Evolutionary conservation across 345 rosid genomes (phyloP).

Genomic region (Lepidium didymum): DNA sequence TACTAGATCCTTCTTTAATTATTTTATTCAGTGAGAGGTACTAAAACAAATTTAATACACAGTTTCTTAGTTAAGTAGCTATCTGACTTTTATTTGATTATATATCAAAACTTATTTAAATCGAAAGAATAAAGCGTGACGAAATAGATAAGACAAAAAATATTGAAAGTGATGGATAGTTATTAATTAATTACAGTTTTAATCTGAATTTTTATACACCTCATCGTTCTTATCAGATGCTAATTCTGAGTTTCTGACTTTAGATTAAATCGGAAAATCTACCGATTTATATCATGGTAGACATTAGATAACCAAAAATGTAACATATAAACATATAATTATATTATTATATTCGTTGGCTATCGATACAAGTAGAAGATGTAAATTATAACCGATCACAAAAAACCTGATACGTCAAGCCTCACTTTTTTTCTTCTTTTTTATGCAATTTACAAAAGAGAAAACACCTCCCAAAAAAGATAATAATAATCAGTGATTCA

Average conservation of each 20-base stretch:
- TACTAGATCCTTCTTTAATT: not conserved
- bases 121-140: conserved; percentile 13
- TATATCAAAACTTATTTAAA: not conserved
- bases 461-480: too few species aligned
- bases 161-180: conserved; percentile 12
- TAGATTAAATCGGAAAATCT: too few species aligned
- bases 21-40: not conserved
- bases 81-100: not conserved
- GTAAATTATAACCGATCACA: not conserved
- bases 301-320: too few species aligned
- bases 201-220: not conserved
- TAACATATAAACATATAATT: not conserved
- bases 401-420: conserved; percentile 1
- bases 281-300: too few species aligned
- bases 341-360: not conserved
- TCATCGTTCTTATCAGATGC: conserved; percentile 23
- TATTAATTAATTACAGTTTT: not conserved
- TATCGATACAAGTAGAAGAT: conserved; percentile 1
- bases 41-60: not conserved
- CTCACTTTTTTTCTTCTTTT: not conserved
- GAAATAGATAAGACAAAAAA: conserved; percentile 10
- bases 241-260: too few species aligned
- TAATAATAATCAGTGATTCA: too few species aligned
- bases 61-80: not conserved
- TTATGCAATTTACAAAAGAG: not conserved